phyloP scores from a whole-genome alignment of 2,329 filamentous ascomycete genomes.

The Colletotrichum neosansevieriae region DNA sequence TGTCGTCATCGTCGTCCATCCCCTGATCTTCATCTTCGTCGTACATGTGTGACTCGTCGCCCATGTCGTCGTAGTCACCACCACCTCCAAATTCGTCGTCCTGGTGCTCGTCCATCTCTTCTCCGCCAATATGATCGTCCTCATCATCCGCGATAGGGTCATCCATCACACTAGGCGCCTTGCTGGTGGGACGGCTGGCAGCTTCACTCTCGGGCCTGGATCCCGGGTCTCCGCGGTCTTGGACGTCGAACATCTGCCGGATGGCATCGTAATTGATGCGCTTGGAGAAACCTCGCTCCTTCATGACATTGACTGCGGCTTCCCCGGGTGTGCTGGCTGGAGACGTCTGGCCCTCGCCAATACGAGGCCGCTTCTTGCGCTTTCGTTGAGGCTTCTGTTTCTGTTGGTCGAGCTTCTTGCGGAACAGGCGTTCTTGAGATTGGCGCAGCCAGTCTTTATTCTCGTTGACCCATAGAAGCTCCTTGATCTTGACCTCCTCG shows the following conservation, averaged over 20 bases:
- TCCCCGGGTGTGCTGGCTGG: slow-evolving; percentile 77
- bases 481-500: slow-evolving; percentile 84
- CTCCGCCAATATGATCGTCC: slow-evolving; percentile 45
- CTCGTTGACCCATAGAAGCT: slow-evolving; percentile 92
- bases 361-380: slow-evolving; percentile 66
- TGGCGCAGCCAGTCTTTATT: slow-evolving; percentile 94
- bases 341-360: slow-evolving; percentile 73
- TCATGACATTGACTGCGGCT: slow-evolving; percentile 75
- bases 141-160: slow-evolving; percentile 53
- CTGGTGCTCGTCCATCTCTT: slow-evolving; percentile 42
- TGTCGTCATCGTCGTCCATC: slow-evolving; percentile 34
- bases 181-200: slow-evolving; percentile 50
- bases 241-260: slow-evolving; percentile 66
- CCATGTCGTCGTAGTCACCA: slow-evolving; percentile 51
- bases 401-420: slow-evolving; percentile 73
- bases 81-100: slow-evolving; percentile 50
- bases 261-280: slow-evolving; percentile 81
- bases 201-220: slow-evolving; percentile 62
- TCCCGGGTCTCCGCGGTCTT: slow-evolving; percentile 58
- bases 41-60: slow-evolving; percentile 44
- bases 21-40: slow-evolving; percentile 35
- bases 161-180: slow-evolving; percentile 51
- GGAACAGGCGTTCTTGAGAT: slow-evolving; percentile 86
- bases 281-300: slow-evolving; percentile 76
- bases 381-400: slow-evolving; percentile 69